Conservation (phyloP, 192 early-diverging fungal species). For the Backusella macrospora region DNA sequence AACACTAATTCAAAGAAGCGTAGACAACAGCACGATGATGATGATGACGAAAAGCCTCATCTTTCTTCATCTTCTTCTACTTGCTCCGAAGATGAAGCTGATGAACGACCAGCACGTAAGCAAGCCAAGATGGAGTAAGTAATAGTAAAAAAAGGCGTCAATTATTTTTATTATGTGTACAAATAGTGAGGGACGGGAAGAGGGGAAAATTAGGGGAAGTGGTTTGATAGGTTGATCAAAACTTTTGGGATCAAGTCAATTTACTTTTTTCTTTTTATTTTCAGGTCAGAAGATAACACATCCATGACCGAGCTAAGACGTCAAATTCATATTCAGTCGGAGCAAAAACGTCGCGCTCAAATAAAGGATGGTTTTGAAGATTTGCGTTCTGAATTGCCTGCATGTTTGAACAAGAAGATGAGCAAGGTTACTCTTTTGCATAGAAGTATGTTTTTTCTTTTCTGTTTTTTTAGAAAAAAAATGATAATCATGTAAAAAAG, state of each 20-base stretch:
- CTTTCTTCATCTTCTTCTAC: conserved; percentile 2
- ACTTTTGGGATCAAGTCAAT: conserved; percentile 11
- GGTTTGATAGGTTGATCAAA: neutral
- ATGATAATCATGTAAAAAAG: too few species aligned
- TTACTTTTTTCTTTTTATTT: conserved; percentile 7
- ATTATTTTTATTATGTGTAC: neutral
- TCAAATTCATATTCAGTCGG: conserved; percentile 44
- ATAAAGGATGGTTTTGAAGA: conserved; percentile 49
- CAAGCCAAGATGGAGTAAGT: conserved; percentile 17
- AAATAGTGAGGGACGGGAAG: neutral
- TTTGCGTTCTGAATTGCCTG: conserved; percentile 35
- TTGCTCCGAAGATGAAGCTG: conserved; percentile 13
- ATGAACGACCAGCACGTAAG: conserved; percentile 13
- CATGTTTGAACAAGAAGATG: conserved; percentile 43
- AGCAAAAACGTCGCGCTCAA: conserved; percentile 44
- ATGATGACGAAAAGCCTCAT: conserved; percentile 8
- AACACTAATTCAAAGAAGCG: conserved; percentile 22
- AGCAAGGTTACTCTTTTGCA: conserved; percentile 42
- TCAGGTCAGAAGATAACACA: neutral
- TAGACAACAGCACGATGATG: conserved; percentile 11
- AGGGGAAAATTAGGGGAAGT: neutral
- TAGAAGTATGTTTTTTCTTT: conserved; percentile 27
- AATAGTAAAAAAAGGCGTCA: neutral
- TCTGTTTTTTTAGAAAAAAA: neutral
- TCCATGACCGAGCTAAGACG: conserved; percentile 39